Conservation (phyloP, 2,329 filamentous ascomycete species). For the Daldinia eschscholtzii region DNA sequence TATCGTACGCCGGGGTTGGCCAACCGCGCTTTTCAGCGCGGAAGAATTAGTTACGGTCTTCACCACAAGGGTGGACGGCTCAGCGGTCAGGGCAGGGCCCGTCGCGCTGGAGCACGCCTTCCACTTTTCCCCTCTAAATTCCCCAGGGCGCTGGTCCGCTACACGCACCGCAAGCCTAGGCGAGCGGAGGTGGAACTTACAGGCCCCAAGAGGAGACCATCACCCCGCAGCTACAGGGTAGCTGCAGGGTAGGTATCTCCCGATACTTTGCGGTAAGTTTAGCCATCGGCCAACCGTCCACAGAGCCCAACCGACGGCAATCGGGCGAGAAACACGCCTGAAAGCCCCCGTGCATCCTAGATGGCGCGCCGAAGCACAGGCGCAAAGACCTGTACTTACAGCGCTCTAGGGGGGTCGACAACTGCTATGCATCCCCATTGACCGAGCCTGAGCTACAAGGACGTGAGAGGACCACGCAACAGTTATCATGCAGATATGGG, state of each 20-base stretch:
- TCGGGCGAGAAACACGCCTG: conserved; percentile 12
- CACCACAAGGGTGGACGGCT: conserved; percentile 20
- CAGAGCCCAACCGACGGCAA: conserved; percentile 22
- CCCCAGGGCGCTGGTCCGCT: conserved; percentile 34
- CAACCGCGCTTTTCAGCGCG: conserved; percentile 19
- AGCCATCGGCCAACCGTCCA: conserved; percentile 33
- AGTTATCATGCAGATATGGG: conserved; percentile 22
- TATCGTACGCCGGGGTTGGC: conserved; percentile 40
- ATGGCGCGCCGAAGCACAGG: not conserved
- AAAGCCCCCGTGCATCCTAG: conserved; percentile 16
- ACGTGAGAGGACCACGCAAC: conserved; percentile 21
- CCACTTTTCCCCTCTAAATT: conserved; percentile 42
- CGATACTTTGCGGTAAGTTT: conserved; percentile 32
- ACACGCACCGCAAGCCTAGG: conserved; percentile 15
- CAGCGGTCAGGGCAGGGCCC: conserved; percentile 23
- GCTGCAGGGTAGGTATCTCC: conserved; percentile 31
- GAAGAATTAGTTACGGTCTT: conserved; percentile 40
- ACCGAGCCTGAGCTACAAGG: conserved; percentile 14
- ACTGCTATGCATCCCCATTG: conserved; percentile 23
- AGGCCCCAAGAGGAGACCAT: conserved; percentile 35
- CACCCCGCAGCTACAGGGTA: conserved; percentile 13
- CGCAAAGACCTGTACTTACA: not conserved
- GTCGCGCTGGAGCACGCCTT: conserved; percentile 23
- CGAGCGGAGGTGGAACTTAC: conserved; percentile 12
- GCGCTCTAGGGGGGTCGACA: conserved; percentile 25